Percentiles rank a stretch among this genome's conserved stretches.
Evolutionary conservation across 1,139 yeast genomes (phyloP).

Genomic region (Torulaspora globosa): DNA sequence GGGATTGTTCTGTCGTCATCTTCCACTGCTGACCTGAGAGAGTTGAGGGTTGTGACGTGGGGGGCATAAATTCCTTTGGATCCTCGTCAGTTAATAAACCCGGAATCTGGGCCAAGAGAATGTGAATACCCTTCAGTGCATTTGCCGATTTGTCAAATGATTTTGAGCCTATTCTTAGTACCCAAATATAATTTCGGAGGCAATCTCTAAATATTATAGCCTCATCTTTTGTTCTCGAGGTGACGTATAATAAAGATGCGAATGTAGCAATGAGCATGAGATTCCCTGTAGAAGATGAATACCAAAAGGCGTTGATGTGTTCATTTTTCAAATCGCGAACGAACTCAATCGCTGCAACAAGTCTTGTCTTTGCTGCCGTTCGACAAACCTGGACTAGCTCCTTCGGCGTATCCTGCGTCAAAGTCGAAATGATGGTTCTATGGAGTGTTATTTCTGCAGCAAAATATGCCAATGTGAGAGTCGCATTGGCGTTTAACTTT

Average conservation of each 20-base stretch:
- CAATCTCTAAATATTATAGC: conserved; percentile 60
- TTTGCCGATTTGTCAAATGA: conserved; percentile 71
- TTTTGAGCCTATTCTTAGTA: conserved; percentile 63
- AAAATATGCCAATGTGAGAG: conserved; percentile 77
- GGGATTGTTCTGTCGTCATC: conserved; percentile 8
- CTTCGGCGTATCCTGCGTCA: conserved; percentile 52
- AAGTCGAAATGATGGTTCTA: conserved; percentile 65
- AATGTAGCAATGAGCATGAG: conserved; percentile 80
- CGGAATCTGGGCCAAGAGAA: conserved; percentile 61
- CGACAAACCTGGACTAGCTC: conserved; percentile 70
- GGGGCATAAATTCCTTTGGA: conserved; percentile 15
- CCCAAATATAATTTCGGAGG: conserved; percentile 70
- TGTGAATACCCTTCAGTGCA: conserved; percentile 64
- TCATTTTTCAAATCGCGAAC: conserved; percentile 71
- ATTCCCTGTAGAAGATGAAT: conserved; percentile 70
- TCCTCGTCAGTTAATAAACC: conserved; percentile 53
- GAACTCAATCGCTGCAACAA: conserved; percentile 77
- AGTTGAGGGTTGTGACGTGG: conserved; percentile 36
- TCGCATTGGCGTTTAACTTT: conserved; percentile 64
- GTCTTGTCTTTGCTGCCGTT: conserved; percentile 75
- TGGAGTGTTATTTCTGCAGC: conserved; percentile 84
- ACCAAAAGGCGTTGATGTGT: conserved; percentile 86
- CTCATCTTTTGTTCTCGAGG: conserved; percentile 59
- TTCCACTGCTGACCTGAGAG: conserved; percentile 14
- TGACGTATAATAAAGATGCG: conserved; percentile 70